Conservation (phyloP, 2,329 filamentous ascomycete species). For the Stemphylium vesicarium region DNA sequence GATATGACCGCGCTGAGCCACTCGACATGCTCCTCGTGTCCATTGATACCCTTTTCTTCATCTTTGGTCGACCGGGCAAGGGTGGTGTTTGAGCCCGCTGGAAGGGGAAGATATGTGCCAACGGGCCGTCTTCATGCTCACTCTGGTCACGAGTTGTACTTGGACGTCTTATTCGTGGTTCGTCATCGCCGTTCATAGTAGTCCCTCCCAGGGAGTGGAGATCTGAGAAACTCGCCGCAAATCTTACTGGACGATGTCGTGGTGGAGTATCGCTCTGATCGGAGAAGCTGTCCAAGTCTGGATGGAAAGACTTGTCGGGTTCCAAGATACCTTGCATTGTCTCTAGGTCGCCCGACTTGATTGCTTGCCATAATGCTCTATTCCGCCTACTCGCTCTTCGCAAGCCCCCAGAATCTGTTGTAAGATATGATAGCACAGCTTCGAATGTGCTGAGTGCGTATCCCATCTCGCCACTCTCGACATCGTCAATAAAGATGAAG, state of each 20-base stretch:
- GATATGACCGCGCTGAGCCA: slow-evolving; percentile 81
- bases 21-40: slow-evolving; percentile 87
- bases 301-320: slow-evolving; percentile 60
- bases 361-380: slow-evolving; percentile 84
- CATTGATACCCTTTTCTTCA: slow-evolving; percentile 83
- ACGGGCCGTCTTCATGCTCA: slow-evolving; percentile 46
- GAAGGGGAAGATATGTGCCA: slow-evolving; percentile 92
- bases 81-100: slow-evolving; percentile 65
- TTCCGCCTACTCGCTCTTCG: slow-evolving; percentile 87
- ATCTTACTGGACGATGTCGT: slow-evolving; percentile 38
- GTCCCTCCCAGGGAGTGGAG: slow-evolving; percentile 33
- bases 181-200: slow-evolving; percentile 40
- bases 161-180: slow-evolving; percentile 25
- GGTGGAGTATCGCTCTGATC: slow-evolving; percentile 36
- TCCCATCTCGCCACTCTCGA: slow-evolving; percentile 93
- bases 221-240: slow-evolving; percentile 41
- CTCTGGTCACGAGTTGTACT: slow-evolving; percentile 28
- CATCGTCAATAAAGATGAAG: slow-evolving; percentile 97
- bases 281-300: slow-evolving; percentile 34
- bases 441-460: slow-evolving; percentile 97
- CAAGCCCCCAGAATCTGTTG: slow-evolving; percentile 79
- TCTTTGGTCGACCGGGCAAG: slow-evolving; percentile 57
- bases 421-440: slow-evolving; percentile 87
- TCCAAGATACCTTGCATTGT: slow-evolving; percentile 82
- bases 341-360: slow-evolving; percentile 75